Conservation (phyloP, 768 basidiomycete genomes). For the Lentinula lateritia region DNA sequence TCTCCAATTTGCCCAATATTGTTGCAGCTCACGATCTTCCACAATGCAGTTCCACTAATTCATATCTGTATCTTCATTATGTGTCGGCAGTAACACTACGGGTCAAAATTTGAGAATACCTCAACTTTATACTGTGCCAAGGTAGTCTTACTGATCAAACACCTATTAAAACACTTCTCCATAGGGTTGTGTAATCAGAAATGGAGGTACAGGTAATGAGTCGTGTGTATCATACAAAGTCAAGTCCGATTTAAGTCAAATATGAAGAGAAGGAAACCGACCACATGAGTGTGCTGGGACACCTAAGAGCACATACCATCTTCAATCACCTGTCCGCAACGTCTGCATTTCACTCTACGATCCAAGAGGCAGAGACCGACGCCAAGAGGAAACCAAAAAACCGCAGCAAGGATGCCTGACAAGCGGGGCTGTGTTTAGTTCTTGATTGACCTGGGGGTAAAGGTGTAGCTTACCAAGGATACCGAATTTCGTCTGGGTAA, state of each 20-base stretch:
- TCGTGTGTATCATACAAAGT: background rate
- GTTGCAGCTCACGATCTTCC: too few species aligned
- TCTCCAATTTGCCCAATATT: background rate
- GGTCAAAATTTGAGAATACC: background rate
- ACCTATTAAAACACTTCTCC: too few species aligned
- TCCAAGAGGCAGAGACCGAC: conserved; percentile 76
- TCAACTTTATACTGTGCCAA: too few species aligned
- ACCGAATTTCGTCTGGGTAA: conserved; percentile 59
- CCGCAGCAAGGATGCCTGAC: conserved; percentile 70
- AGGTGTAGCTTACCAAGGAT: conserved; percentile 50
- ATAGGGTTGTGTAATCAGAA: too few species aligned
- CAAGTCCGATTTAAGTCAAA: background rate
- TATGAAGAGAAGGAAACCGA: background rate
- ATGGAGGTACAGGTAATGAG: background rate
- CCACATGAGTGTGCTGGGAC: background rate
- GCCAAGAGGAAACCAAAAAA: conserved; percentile 85
- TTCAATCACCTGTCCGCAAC: conserved; percentile 40
- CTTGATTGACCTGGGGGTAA: background rate
- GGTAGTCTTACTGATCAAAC: too few species aligned
- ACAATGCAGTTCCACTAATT: too few species aligned
- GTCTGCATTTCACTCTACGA: conserved; percentile 56
- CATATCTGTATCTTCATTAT: too few species aligned
- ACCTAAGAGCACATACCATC: conserved; percentile 32
- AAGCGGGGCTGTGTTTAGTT: background rate
- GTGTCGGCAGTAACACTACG: too few species aligned